Percentiles rank a stretch among this genome's conserved stretches.
These are phyloP conservation scores for Septoria linicola DNA, from an alignment of 2,329 filamentous ascomycete species.

Conservation along the genomic window DNA sequence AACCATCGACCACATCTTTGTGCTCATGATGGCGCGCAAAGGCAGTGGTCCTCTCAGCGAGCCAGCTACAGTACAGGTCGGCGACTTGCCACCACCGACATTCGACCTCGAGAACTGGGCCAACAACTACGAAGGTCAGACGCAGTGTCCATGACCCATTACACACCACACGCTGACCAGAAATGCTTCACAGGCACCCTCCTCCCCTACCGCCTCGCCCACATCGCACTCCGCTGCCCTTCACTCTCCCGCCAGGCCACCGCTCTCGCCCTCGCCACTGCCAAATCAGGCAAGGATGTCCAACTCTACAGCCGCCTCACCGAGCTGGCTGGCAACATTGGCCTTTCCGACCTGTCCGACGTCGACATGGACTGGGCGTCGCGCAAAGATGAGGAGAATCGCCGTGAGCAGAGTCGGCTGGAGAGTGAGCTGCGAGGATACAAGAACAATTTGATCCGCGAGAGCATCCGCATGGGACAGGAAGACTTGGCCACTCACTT, in stretches of 20 bases:
- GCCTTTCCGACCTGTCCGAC: slow-evolving; percentile 63
- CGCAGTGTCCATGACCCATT: background rate
- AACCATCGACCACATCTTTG: too few species aligned
- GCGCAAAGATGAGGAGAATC: slow-evolving; percentile 63
- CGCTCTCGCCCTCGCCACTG: slow-evolving; percentile 71
- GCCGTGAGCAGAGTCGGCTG: slow-evolving; percentile 69
- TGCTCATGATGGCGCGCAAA: slow-evolving; percentile 10
- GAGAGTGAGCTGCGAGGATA: slow-evolving; percentile 86
- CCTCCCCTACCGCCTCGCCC: slow-evolving; percentile 73
- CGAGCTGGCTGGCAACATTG: slow-evolving; percentile 65
- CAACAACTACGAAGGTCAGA: slow-evolving; percentile 76
- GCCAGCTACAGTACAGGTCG: background rate
- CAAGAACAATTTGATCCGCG: slow-evolving; percentile 95
- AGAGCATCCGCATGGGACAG: slow-evolving; percentile 90
- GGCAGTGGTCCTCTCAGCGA: slow-evolving; percentile 3
- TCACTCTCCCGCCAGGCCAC: slow-evolving; percentile 77
- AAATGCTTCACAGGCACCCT: slow-evolving; percentile 73
- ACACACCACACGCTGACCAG: background rate
- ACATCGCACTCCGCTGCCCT: slow-evolving; percentile 77
- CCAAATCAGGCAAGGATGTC: slow-evolving; percentile 74
- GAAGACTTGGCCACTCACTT: slow-evolving; percentile 86
- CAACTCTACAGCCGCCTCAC: slow-evolving; percentile 68
- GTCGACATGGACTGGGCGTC: slow-evolving; percentile 76
- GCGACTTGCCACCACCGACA: slow-evolving; percentile 59
- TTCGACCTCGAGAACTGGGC: slow-evolving; percentile 91